phyloP scores from a whole-genome alignment of 176 grass and related monocot species.

The Raddia guianensis region DNA sequence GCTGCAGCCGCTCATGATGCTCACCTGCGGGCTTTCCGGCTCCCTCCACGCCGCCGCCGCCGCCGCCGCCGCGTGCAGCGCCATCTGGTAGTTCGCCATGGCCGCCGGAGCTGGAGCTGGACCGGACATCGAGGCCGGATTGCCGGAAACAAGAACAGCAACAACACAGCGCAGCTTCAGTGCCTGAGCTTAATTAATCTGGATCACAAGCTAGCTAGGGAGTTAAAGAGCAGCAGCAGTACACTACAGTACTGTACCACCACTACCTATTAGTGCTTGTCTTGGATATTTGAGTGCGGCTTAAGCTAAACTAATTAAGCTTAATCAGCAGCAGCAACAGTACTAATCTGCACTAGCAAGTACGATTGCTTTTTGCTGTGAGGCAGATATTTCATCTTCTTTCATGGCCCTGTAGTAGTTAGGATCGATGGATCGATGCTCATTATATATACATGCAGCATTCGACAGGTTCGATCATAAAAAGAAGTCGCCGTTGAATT shows the following conservation, averaged over 20 bases:
- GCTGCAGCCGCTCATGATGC: constrained; percentile 57
- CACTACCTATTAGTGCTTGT: not conserved
- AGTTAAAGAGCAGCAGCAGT: not conserved
- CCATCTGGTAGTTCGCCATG: constrained; percentile 53
- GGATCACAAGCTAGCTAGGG: not conserved
- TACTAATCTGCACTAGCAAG: not conserved
- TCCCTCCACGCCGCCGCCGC: constrained; percentile 43
- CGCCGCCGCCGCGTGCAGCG: constrained; percentile 13
- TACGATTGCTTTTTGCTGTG: not conserved
- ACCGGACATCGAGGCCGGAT: too few species aligned
- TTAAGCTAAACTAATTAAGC: not conserved
- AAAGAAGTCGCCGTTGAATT: too few species aligned
- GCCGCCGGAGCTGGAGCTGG: not conserved
- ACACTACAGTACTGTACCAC: not conserved
- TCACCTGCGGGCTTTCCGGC: constrained; percentile 57
- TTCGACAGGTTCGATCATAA: too few species aligned
- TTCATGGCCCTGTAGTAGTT: not conserved
- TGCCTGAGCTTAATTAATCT: not conserved
- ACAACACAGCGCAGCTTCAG: not conserved
- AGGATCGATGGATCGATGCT: not conserved
- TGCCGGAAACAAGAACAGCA: not conserved
- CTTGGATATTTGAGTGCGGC: not conserved
- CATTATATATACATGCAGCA: not conserved
- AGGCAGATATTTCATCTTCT: not conserved
- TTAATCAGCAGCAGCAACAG: not conserved